Conservation (phyloP, 805 yeast species). For the Yarrowia sp. region DNA sequence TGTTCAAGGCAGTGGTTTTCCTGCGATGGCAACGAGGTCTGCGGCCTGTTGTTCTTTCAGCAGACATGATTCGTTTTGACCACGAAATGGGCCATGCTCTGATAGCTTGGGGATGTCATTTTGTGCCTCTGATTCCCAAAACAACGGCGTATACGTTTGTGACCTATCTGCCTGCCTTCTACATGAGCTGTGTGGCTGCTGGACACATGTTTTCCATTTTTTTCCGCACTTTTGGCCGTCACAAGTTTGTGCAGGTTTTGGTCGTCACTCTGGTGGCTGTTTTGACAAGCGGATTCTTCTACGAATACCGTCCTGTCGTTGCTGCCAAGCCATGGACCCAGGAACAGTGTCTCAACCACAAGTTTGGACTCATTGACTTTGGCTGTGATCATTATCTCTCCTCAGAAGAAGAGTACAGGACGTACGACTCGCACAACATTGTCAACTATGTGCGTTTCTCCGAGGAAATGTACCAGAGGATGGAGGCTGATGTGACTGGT, state of each 20-base stretch:
- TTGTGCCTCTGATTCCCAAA: conserved; percentile 67
- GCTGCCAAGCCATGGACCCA: conserved; percentile 22
- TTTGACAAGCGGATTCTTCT: conserved; percentile 20
- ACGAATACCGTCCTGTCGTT: conserved; percentile 8
- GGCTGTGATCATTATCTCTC: conserved; percentile 15
- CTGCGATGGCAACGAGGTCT: conserved; percentile 28
- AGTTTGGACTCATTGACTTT: conserved; percentile 14
- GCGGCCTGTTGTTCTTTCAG: not conserved
- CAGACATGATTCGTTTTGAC: conserved; percentile 50
- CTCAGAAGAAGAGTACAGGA: not conserved
- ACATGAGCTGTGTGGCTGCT: conserved; percentile 63
- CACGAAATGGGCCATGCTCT: conserved; percentile 58
- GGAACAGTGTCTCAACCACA: not conserved
- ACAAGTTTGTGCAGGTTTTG: not conserved
- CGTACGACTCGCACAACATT: conserved; percentile 24
- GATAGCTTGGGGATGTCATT: conserved; percentile 70
- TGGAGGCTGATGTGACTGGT: not conserved
- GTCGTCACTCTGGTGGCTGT: conserved; percentile 22
- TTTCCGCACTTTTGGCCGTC: conserved; percentile 32
- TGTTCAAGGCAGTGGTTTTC: conserved; percentile 24
- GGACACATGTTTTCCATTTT: conserved; percentile 59
- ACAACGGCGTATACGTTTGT: conserved; percentile 73
- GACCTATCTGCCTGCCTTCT: conserved; percentile 79
- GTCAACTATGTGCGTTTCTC: conserved; percentile 19
- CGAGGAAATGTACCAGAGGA: conserved; percentile 22